Base-by-base conservation (phyloP, 2,329 filamentous ascomycete genomes). In the Xenosphaeropsis pyriputrescens region DNA sequence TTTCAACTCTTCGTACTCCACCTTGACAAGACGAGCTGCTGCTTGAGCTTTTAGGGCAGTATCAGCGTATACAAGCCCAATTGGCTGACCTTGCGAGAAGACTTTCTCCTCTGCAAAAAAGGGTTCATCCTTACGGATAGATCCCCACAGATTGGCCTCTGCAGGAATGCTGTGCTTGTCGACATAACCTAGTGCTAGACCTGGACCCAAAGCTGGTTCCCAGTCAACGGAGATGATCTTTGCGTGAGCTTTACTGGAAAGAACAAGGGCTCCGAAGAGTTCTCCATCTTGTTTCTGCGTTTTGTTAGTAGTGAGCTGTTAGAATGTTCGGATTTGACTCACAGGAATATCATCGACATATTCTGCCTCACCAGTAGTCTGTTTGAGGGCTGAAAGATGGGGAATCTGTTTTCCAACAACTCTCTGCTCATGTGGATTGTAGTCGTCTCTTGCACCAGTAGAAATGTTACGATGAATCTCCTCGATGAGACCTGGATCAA, bases 71-170 rank as follows among this genome's bases (percentile, higher is more conserved):
- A 96, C 70, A 60, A 94, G 71, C 18, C 86, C 89, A 49, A 96
- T 95, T 0, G 85, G 81, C 52, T 96, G 89, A 2, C 89, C 89
- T n/a, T 81, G 81, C 0, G 86, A 93, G 52, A 79, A 79, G 2
- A 95, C 82, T 52, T 91, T 75, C 33, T 88, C 85, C 31, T 94
- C 81, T 0, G 86, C 89, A 50, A 96, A 89, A 63, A 95, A 93
- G 1, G 75, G 64, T 54, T 96, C 89, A 48, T 96, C 86, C 44
- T 73, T 74, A 39, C 70, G 60, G 2, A 43, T 70, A 65, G 29
- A 67, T 62, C 89, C 88, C 78, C 89, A 95, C 64, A 75, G 85
- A 54, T 96, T 96, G 13, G 81, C 79, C 39, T 83, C 70, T 0
- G 68, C 79, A 2, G 84, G 80, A 41, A 95, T 67, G 54, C 93